Conservation (phyloP, 2,329 filamentous ascomycete species). For the Claviceps paspali region DNA sequence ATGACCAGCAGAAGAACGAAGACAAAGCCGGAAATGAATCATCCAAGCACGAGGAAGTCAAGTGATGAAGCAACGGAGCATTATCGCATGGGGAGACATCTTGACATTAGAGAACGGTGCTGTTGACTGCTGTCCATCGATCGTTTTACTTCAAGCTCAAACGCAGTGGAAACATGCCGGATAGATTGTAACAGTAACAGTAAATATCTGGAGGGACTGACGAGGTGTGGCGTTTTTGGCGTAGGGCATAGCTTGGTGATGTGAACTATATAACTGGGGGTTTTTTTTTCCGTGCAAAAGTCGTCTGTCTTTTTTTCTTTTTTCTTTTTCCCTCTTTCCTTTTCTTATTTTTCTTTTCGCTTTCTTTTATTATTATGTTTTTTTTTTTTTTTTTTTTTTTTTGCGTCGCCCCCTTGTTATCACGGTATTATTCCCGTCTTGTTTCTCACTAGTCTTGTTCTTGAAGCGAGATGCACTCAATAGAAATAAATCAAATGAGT, state of each 20-base stretch:
- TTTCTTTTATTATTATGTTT: too few species aligned
- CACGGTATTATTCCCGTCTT: too few species aligned
- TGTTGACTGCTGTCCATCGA: neutral
- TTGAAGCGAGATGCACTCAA: too few species aligned
- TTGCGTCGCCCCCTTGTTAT: too few species aligned
- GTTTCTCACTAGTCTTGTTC: too few species aligned
- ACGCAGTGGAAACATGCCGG: neutral
- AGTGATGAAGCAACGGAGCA: slow-evolving; percentile 6
- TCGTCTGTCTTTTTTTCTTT: neutral
- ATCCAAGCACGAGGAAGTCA: slow-evolving; percentile 12
- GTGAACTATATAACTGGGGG: slow-evolving; percentile 1
- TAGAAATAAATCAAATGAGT: too few species aligned
- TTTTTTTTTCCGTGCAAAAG: neutral
- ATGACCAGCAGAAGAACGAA: slow-evolving; percentile 15
- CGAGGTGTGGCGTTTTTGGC: slow-evolving; percentile 9
- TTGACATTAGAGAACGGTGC: neutral
- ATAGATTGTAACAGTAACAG: slow-evolving; percentile 2
- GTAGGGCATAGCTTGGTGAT: slow-evolving; percentile 6
- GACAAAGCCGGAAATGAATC: slow-evolving; percentile 10
- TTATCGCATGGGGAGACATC: neutral
- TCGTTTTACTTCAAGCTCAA: neutral
- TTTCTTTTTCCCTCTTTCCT: too few species aligned
- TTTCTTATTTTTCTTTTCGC: too few species aligned
- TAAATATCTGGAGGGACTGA: slow-evolving; percentile 1
- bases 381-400: too few species aligned